phyloP scores from a whole-genome alignment of 352 stramenopile genomes.

The Pythium phragmiticola region DNA sequence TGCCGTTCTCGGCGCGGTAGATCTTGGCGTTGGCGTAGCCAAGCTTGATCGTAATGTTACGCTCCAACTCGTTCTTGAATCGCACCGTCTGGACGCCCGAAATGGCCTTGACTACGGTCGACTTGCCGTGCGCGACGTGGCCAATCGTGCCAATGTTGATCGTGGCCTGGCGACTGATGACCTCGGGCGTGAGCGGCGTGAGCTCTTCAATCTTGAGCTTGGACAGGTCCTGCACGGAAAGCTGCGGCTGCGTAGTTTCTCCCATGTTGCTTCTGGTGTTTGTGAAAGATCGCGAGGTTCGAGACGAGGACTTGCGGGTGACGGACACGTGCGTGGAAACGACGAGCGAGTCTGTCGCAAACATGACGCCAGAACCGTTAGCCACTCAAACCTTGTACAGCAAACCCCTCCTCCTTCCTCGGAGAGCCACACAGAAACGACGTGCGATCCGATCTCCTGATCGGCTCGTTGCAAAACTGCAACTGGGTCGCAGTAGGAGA shows the following conservation, averaged over 20 bases:
- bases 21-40: slow-evolving; percentile 99
- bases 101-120: slow-evolving; percentile 99
- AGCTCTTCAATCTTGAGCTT: slow-evolving; percentile 96
- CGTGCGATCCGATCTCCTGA: neutral
- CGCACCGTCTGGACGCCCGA: slow-evolving; percentile 98
- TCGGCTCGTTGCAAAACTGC: neutral
- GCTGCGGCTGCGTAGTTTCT: slow-evolving; percentile 69
- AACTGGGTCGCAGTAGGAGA: neutral
- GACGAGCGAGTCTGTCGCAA: slow-evolving; percentile 19
- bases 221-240: slow-evolving; percentile 92
- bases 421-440: neutral
- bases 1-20: slow-evolving; percentile 89
- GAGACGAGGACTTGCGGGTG: slow-evolving; percentile 20
- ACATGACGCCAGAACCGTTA: slow-evolving; percentile 7
- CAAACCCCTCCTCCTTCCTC: neutral
- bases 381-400: neutral
- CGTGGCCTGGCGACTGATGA: slow-evolving; percentile 97
- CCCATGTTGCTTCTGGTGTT: slow-evolving; percentile 38
- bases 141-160: slow-evolving; percentile 99
- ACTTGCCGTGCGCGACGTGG: slow-evolving; percentile 99
- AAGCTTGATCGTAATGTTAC: slow-evolving; percentile 99
- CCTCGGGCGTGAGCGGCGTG: slow-evolving; percentile 97
- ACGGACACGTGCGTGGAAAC: slow-evolving; percentile 24
- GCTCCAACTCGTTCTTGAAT: slow-evolving; percentile 99
- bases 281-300: slow-evolving; percentile 8